These are phyloP conservation scores for Pleoardoris graminearum DNA, from an alignment of 2,329 filamentous ascomycete genomes.

Conservation along the genomic window DNA sequence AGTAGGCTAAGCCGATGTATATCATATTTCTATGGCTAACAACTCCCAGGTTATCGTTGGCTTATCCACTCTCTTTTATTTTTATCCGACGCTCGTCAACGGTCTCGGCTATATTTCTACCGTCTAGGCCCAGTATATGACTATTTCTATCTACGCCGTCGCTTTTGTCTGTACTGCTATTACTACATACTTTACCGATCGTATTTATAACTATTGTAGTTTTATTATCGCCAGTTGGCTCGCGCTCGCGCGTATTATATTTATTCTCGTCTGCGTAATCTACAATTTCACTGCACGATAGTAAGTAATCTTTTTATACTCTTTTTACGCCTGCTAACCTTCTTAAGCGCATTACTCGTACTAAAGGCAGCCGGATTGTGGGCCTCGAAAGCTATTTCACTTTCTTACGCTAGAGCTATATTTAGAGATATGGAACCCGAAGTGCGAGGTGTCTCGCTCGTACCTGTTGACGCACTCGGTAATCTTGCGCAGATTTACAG, in stretches of 20 bases:
- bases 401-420: constrained; percentile 58
- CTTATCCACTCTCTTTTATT: constrained; percentile 57
- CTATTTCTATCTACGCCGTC: constrained; percentile 57
- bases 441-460: constrained; percentile 56
- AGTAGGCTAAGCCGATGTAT: constrained; percentile 32
- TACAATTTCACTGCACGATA: constrained; percentile 60
- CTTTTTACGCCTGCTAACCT: too few relatives aligned
- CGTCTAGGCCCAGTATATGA: constrained; percentile 56
- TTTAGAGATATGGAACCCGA: constrained; percentile 56
- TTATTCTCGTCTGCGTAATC: constrained; percentile 47
- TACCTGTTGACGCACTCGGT: constrained; percentile 58
- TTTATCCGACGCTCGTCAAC: constrained; percentile 58
- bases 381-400: constrained; percentile 56
- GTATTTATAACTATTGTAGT: constrained; percentile 51
- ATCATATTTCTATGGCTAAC: constrained; percentile 9
- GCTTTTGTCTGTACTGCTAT: constrained; percentile 56
- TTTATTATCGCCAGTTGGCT: constrained; percentile 57
- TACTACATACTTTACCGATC: constrained; percentile 55
- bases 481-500: constrained; percentile 62
- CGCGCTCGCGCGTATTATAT: constrained; percentile 43
- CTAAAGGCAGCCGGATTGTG: constrained; percentile 61
- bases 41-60: constrained; percentile 47
- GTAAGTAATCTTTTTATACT: not conserved
- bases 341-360: constrained; percentile 48
- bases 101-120: constrained; percentile 54